Evolutionary conservation across 805 yeast species (phyloP).

Genomic region (Jamesozyma rosinii): DNA sequence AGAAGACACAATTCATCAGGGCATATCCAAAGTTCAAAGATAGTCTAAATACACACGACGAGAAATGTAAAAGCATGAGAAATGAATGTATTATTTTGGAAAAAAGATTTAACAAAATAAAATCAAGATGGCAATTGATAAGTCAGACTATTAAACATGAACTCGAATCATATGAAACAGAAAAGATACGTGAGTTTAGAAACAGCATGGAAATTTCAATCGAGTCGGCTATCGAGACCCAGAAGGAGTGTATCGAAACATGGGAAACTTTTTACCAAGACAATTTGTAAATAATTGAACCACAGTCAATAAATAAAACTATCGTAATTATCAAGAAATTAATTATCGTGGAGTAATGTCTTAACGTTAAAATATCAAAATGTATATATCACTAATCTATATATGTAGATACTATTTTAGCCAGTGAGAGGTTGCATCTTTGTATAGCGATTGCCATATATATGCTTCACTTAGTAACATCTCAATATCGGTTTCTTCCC

Average conservation of each 20-base stretch:
- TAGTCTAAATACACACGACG: slow-evolving; percentile 41
- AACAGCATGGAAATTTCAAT: slow-evolving; percentile 82
- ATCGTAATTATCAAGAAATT: too few species aligned
- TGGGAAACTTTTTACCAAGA: slow-evolving; percentile 80
- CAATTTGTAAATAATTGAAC: slow-evolving; percentile 20
- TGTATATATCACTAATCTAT: too few species aligned
- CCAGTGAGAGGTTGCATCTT: slow-evolving; percentile 82
- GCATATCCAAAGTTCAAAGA: slow-evolving; percentile 33
- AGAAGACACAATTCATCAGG: slow-evolving; percentile 39
- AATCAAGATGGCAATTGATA: slow-evolving; percentile 52
- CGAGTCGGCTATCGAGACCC: slow-evolving; percentile 85
- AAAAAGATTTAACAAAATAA: slow-evolving; percentile 43
- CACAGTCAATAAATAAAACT: too few species aligned
- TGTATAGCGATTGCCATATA: slow-evolving; percentile 90
- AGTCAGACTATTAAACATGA: slow-evolving; percentile 61
- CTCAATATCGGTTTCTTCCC: slow-evolving; percentile 88
- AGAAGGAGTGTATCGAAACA: slow-evolving; percentile 81
- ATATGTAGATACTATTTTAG: slow-evolving; percentile 22
- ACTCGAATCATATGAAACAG: slow-evolving; percentile 56
- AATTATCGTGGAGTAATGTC: too few species aligned
- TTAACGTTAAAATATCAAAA: too few species aligned
- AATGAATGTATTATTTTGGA: slow-evolving; percentile 52
- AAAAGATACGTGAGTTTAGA: slow-evolving; percentile 74
- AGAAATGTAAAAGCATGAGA: slow-evolving; percentile 48
- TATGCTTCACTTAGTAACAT: slow-evolving; percentile 89